Base-by-base conservation (phyloP, 331 rosid genomes). In the Rosa hybrid region DNA sequence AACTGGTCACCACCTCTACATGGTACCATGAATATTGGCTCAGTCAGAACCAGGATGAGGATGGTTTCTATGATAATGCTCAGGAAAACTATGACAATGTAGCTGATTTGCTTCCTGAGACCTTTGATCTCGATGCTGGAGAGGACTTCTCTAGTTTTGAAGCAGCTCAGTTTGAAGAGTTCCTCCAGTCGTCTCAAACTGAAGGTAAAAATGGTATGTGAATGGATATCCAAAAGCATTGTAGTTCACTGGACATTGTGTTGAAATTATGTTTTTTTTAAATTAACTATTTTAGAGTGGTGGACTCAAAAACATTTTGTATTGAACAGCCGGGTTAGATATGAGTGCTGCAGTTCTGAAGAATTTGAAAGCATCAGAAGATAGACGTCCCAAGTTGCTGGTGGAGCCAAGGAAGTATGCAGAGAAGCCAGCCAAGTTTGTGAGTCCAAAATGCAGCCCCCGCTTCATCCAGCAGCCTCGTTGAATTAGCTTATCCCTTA, bases 21-120 rank as follows among this genome's bases (percentile, higher is more conserved):
- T 94, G 98, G 98, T 94, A 88, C 89, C 93, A 80, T 20, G 92
- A 92, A 70, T 94, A 80, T 83, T 94, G 98, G 97, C 92, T 92
- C 16, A 89, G 90, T 87, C 96, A 87, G 84, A 92, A 87, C 46
- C 92, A 91, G 46, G 95, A 86, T 7, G 91, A 80, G 34, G 90
- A 81, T 30, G 86, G 78, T 48, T 89, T 86, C 60, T 91, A 76
- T 72, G 78, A 34, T 23, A 77, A 80, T 46, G 62, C 74, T 16
- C 81, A 81, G 25, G 79, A 85, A 39, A 91, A 81, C 17, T 75
- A 82, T 80, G 81, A 68, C 64, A 76, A 83, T 83, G 81, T 87
- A 0, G 83, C 87, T 17, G 90, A 90, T 82, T 75, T 92, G 70
- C 85, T 94, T 39, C 98, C 96, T 0, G 97, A 89, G 83, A 48